Conservation (phyloP, 2,329 filamentous ascomycete genomes). For the Hypoxylon sp. region DNA sequence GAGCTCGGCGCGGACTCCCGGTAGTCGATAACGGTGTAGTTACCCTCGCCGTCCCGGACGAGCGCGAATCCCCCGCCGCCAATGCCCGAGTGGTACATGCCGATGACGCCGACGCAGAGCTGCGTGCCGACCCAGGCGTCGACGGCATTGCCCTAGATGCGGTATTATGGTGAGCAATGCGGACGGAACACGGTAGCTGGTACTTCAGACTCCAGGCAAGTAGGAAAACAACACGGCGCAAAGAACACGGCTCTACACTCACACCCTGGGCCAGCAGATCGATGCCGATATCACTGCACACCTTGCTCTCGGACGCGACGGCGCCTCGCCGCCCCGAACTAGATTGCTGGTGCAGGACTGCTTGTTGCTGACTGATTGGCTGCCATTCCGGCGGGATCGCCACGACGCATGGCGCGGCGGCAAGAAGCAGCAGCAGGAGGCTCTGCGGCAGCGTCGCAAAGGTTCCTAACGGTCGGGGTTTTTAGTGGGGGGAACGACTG, state of each 20-base stretch:
- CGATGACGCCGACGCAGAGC: constrained; percentile 80
- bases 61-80: constrained; percentile 93
- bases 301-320: constrained; percentile 50
- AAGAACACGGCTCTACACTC: constrained; percentile 38
- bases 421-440: constrained; percentile 36
- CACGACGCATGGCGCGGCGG: constrained; percentile 21
- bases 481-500: constrained; percentile 7
- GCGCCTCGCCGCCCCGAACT: constrained; percentile 43
- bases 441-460: constrained; percentile 25
- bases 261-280: constrained; percentile 49
- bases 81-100: constrained; percentile 84
- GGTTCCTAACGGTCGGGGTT: constrained; percentile 10
- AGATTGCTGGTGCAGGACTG: constrained; percentile 33
- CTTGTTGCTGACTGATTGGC: constrained; percentile 28
- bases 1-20: constrained; percentile 87
- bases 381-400: constrained; percentile 39
- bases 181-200: neutral
- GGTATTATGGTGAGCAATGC: constrained; percentile 11
- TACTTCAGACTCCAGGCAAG: neutral
- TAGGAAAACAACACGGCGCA: neutral
- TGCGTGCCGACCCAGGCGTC: constrained; percentile 80
- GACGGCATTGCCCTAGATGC: constrained; percentile 74
- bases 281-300: constrained; percentile 52
- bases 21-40: constrained; percentile 90
- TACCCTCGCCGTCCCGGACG: constrained; percentile 75